Percentiles rank a stretch among this genome's conserved stretches.
phyloP scores from a whole-genome alignment of 352 stramenopile species.

The Phytophthora chlamydospora region DNA sequence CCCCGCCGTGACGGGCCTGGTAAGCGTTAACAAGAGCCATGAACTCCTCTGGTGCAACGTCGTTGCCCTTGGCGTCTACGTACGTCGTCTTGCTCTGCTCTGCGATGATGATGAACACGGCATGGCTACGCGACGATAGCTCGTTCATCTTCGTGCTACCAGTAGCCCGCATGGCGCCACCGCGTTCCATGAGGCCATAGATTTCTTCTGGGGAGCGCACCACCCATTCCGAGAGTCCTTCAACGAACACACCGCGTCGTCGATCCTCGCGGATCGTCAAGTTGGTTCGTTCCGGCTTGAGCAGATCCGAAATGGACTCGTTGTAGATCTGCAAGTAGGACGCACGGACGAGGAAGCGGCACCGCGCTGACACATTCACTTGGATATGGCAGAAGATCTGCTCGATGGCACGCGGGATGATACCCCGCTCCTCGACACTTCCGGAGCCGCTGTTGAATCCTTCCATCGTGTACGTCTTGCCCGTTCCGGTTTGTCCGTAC shows the following conservation, averaged over 20 bases:
- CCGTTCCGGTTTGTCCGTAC: slow-evolving; percentile 91
- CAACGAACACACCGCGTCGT: slow-evolving; percentile 93
- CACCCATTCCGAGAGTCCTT: slow-evolving; percentile 95
- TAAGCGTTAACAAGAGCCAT: slow-evolving; percentile 82
- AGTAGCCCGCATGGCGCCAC: slow-evolving; percentile 80
- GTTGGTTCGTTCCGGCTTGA: slow-evolving; percentile 93
- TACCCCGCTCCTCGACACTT: slow-evolving; percentile 92
- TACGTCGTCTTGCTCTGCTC: slow-evolving; percentile 93
- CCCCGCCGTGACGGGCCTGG: slow-evolving; percentile 52
- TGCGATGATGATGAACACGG: slow-evolving; percentile 96
- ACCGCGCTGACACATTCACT: slow-evolving; percentile 79
- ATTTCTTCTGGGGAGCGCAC: slow-evolving; percentile 93
- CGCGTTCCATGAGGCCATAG: slow-evolving; percentile 95
- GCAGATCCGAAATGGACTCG: slow-evolving; percentile 93
- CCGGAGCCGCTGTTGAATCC: slow-evolving; percentile 90
- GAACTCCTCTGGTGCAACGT: slow-evolving; percentile 88
- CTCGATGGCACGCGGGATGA: slow-evolving; percentile 98
- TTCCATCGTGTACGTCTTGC: slow-evolving; percentile 98
- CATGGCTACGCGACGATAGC: slow-evolving; percentile 86
- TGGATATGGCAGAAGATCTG: slow-evolving; percentile 95
- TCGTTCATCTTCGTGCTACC: slow-evolving; percentile 92
- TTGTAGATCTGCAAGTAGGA: slow-evolving; percentile 97
- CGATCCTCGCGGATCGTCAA: slow-evolving; percentile 94
- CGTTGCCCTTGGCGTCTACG: slow-evolving; percentile 80
- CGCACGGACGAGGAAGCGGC: slow-evolving; percentile 91